Evolutionary conservation across 257 asterid genomes (phyloP).

Genomic region (Prunella vulgaris): DNA sequence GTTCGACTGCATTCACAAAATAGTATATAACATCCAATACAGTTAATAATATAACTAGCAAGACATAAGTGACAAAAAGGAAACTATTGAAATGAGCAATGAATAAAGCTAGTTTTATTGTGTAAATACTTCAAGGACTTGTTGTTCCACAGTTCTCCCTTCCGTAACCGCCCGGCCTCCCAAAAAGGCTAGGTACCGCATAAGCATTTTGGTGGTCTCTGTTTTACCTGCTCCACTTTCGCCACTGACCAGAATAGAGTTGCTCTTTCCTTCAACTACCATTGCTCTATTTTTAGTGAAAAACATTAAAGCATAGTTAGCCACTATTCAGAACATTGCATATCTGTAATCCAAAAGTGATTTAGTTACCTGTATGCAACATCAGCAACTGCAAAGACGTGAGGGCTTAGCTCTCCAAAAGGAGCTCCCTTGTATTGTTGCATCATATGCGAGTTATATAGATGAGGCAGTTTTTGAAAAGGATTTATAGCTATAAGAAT

Average conservation of each 20-base stretch:
- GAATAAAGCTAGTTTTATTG: slow-evolving; percentile 24
- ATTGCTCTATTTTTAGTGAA: slow-evolving; percentile 68
- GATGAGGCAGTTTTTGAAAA: slow-evolving; percentile 88
- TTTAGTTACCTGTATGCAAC: slow-evolving; percentile 82
- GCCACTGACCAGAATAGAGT: slow-evolving; percentile 96
- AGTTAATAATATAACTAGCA: slow-evolving; percentile 20
- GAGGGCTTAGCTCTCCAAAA: slow-evolving; percentile 94
- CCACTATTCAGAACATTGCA: slow-evolving; percentile 3
- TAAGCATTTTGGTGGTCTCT: slow-evolving; percentile 98
- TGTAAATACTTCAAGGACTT: slow-evolving; percentile 88
- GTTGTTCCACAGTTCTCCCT: slow-evolving; percentile 99
- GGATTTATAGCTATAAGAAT: slow-evolving; percentile 96
- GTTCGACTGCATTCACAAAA: slow-evolving; percentile 70
- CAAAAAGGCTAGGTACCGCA: slow-evolving; percentile 89
- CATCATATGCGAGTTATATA: slow-evolving; percentile 90
- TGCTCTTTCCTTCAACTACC: slow-evolving; percentile 83
- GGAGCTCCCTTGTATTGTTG: slow-evolving; percentile 96
- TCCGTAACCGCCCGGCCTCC: slow-evolving; percentile 97
- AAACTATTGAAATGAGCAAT: slow-evolving; percentile 4
- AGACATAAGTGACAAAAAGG: slow-evolving; percentile 12
- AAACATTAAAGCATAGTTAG: slow-evolving; percentile 14
- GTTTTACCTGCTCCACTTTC: slow-evolving; percentile 99
- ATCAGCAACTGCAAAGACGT: slow-evolving; percentile 98
- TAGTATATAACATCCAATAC: slow-evolving; percentile 25
- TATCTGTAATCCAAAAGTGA: slow-evolving; percentile 13